Evolutionary conservation across 345 rosid species (phyloP).

Genomic region (Punica granatum): DNA sequence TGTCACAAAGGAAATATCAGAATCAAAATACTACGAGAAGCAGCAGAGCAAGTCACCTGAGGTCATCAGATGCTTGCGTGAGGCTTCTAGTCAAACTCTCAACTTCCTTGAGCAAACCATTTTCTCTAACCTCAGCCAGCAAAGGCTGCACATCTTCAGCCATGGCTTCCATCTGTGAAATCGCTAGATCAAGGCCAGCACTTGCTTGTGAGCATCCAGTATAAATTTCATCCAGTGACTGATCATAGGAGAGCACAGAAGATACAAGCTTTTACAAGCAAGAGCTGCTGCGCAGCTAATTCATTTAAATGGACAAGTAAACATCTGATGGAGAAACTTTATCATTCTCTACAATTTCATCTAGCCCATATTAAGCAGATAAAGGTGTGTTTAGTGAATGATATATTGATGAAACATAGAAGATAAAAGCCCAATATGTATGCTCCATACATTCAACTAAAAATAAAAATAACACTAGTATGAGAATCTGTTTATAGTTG

Average conservation of each 20-base stretch:
- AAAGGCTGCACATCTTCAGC: slow-evolving; percentile 95
- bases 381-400: background rate
- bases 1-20: background rate
- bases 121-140: slow-evolving; percentile 76
- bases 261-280: background rate
- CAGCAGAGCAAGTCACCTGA: slow-evolving; percentile 42
- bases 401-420: no score
- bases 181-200: slow-evolving; percentile 59
- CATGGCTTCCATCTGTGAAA: slow-evolving; percentile 94
- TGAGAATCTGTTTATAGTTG: background rate
- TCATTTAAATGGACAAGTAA: background rate
- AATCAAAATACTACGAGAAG: background rate
- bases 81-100: slow-evolving; percentile 78
- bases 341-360: background rate
- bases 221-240: background rate
- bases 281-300: background rate
- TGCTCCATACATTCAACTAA: background rate
- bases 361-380: background rate
- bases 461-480: background rate
- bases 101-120: slow-evolving; percentile 85
- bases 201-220: slow-evolving; percentile 38
- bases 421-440: no score
- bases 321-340: background rate
- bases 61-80: slow-evolving; percentile 77
- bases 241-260: background rate